Conservation (phyloP, 2,329 filamentous ascomycete genomes). For the Diplodia sapinea region DNA sequence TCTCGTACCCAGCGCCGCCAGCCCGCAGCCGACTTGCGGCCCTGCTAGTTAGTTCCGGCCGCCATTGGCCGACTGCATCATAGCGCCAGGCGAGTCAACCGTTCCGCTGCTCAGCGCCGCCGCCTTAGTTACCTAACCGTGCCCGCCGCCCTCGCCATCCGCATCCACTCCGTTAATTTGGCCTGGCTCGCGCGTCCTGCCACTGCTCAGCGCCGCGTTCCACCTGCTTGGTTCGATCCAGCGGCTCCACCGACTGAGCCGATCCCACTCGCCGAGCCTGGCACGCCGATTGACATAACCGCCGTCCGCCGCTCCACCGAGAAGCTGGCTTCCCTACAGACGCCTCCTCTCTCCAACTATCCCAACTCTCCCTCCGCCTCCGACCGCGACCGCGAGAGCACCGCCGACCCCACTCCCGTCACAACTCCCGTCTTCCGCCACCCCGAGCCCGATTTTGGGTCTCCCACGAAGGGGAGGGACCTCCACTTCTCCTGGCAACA, state of each 20-base stretch:
- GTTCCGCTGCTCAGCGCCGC: slow-evolving; percentile 15
- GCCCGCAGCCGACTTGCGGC: slow-evolving; percentile 1
- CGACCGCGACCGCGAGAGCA: slow-evolving; percentile 34
- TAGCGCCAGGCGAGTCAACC: slow-evolving; percentile 21
- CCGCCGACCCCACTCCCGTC: slow-evolving; percentile 30
- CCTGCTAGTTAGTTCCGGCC: neutral
- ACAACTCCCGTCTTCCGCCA: slow-evolving; percentile 34
- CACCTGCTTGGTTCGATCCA: slow-evolving; percentile 31
- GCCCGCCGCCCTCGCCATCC: slow-evolving; percentile 13
- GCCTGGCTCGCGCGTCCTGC: slow-evolving; percentile 19
- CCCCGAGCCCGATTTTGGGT: slow-evolving; percentile 46
- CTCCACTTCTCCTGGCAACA: slow-evolving; percentile 54
- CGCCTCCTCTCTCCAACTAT: slow-evolving; percentile 35
- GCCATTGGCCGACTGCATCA: slow-evolving; percentile 13
- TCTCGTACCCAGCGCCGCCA: neutral
- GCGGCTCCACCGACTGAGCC: slow-evolving; percentile 31
- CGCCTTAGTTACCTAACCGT: slow-evolving; percentile 17
- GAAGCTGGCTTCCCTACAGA: slow-evolving; percentile 32
- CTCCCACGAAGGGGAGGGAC: slow-evolving; percentile 52
- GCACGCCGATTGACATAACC: slow-evolving; percentile 32
- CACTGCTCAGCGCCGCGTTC: slow-evolving; percentile 23
- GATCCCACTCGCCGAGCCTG: slow-evolving; percentile 29
- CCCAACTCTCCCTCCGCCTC: slow-evolving; percentile 32
- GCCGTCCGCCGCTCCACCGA: slow-evolving; percentile 19
- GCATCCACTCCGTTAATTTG: slow-evolving; percentile 23